Percentiles rank a stretch among this genome's conserved stretches.
Evolutionary conservation across 495 filamentous ascomycete species (phyloP).

Genomic region (Penicillium roqueforti): DNA sequence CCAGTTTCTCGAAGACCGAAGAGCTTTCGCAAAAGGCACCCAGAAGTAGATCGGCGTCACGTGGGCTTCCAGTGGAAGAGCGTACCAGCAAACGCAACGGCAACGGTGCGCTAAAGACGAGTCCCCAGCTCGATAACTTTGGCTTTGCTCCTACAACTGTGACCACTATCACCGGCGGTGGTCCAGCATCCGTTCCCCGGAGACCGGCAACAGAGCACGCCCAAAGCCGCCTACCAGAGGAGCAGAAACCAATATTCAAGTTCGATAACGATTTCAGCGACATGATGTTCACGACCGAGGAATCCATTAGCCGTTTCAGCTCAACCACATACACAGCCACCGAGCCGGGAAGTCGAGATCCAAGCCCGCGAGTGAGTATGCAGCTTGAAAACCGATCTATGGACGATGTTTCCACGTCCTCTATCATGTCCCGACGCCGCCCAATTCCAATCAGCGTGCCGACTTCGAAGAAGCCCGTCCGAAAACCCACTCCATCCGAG

Average conservation of each 20-base stretch:
- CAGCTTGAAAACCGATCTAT: constrained; percentile 33
- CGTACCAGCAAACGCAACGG: constrained; percentile 12
- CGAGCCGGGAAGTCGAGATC: constrained; percentile 31
- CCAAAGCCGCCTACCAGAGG: not conserved
- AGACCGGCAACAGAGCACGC: constrained; percentile 14
- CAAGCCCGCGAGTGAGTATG: constrained; percentile 42
- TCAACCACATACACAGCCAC: constrained; percentile 65
- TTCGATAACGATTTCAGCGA: constrained; percentile 21
- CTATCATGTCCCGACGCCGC: constrained; percentile 48
- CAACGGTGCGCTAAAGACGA: constrained; percentile 2
- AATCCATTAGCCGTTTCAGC: constrained; percentile 68
- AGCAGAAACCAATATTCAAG: constrained; percentile 9
- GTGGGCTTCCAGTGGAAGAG: constrained; percentile 13
- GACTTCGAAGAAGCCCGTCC: constrained; percentile 42
- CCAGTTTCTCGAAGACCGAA: constrained; percentile 26
- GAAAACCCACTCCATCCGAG: constrained; percentile 53
- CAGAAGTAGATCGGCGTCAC: constrained; percentile 26
- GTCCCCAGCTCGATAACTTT: constrained; percentile 7
- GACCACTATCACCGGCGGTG: constrained; percentile 40
- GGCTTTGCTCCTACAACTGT: constrained; percentile 30
- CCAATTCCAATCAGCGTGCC: constrained; percentile 41
- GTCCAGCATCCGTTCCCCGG: constrained; percentile 10
- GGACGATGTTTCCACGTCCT: constrained; percentile 24
- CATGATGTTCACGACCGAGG: constrained; percentile 28
- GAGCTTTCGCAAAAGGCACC: constrained; percentile 9